phyloP scores from a whole-genome alignment of 768 basidiomycete species.

The Boletus rubropictus region DNA sequence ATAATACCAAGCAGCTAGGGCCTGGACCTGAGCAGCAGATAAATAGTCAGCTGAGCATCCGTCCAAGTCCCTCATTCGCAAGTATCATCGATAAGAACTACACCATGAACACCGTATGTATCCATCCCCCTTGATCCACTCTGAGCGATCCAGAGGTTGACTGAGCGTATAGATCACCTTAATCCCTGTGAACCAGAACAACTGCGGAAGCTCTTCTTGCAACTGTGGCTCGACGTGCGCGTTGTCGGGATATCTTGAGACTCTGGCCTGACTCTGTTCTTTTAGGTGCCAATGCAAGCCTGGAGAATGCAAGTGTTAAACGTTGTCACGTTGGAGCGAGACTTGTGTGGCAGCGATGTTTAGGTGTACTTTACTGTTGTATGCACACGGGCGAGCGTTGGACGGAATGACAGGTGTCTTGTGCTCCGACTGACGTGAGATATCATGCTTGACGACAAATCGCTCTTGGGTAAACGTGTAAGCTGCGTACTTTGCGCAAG shows the following conservation, averaged over 20 bases:
- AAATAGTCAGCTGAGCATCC: not conserved
- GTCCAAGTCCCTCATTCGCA: too few species aligned
- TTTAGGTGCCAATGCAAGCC: not conserved
- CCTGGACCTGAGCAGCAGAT: not conserved
- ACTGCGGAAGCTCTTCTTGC: slow-evolving; percentile 1
- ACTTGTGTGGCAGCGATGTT: too few species aligned
- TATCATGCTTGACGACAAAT: too few species aligned
- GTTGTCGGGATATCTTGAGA: not conserved
- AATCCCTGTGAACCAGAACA: slow-evolving; percentile 7
- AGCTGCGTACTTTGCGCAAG: too few species aligned
- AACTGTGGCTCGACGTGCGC: not conserved
- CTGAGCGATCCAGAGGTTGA: not conserved
- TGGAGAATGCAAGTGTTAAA: not conserved
- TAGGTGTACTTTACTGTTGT: not conserved
- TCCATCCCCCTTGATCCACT: not conserved
- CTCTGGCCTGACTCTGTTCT: not conserved
- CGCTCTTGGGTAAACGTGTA: too few species aligned
- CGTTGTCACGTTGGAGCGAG: too few species aligned
- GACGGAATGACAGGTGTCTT: too few species aligned
- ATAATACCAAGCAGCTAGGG: not conserved
- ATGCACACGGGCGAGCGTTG: not conserved
- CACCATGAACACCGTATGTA: slow-evolving; percentile 10
- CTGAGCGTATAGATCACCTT: not conserved
- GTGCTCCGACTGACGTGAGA: too few species aligned
- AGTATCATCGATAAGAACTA: not conserved